phyloP scores from a whole-genome alignment of 2,329 filamentous ascomycete genomes.

The Kalmusia sp. region DNA sequence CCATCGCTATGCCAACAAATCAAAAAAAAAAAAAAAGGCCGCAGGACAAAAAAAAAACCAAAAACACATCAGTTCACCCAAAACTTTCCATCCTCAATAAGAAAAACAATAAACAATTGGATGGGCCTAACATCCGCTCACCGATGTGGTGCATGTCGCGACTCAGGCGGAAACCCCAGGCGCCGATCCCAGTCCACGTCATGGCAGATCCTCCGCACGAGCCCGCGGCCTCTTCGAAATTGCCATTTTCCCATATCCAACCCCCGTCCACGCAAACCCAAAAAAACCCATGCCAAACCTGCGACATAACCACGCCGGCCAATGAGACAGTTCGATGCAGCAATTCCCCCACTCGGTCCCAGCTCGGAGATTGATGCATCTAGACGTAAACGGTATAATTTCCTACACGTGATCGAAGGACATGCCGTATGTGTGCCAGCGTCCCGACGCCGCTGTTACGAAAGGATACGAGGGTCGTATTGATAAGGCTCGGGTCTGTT shows the following conservation, averaged over 20 bases:
- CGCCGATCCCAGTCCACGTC: conserved; percentile 8
- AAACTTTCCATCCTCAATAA: background rate
- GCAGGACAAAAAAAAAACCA: background rate
- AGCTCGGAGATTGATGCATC: conserved; percentile 9
- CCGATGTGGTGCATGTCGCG: background rate
- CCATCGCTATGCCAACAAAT: conserved; percentile 7
- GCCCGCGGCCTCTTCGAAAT: background rate
- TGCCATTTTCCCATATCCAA: background rate
- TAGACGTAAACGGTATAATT: conserved; percentile 5
- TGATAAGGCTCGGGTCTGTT: background rate
- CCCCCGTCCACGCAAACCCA: conserved; percentile 13
- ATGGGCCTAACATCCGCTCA: too few relatives aligned
- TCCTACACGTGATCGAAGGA: conserved; percentile 6
- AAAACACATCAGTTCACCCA: background rate
- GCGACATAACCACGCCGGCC: background rate
- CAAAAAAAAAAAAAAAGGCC: background rate
- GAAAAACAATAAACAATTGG: background rate
- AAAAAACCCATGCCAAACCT: background rate
- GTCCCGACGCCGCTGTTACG: conserved; percentile 5
- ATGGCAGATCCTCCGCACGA: conserved; percentile 4
- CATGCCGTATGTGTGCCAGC: conserved; percentile 1
- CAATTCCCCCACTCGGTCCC: background rate
- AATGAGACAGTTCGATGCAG: background rate
- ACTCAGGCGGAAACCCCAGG: conserved; percentile 5
- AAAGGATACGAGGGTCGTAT: background rate